Conservation (phyloP, 2,329 filamentous ascomycete species). For the Graphilbum fragrans region DNA sequence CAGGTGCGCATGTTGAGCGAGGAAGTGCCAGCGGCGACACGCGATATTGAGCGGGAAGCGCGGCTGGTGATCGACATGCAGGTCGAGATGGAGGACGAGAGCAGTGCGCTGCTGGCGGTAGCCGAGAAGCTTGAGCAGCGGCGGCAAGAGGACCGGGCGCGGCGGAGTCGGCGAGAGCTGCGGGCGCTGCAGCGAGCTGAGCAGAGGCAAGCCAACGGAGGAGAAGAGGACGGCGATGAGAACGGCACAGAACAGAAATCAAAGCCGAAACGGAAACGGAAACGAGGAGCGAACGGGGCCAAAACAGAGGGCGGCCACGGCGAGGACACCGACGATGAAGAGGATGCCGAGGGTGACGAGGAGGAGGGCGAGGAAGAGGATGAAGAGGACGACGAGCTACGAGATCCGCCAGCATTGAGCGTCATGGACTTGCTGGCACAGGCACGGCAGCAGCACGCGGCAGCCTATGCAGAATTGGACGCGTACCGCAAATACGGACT, state of each 20-base stretch:
- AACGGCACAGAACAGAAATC: not conserved
- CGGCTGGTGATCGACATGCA: slow-evolving; percentile 36
- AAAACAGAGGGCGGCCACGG: slow-evolving; percentile 10
- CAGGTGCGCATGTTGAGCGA: slow-evolving; percentile 23
- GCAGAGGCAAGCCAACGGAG: slow-evolving; percentile 6
- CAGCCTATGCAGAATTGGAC: slow-evolving; percentile 28
- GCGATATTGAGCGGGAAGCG: slow-evolving; percentile 31
- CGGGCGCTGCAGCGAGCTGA: slow-evolving; percentile 1
- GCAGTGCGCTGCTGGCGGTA: slow-evolving; percentile 22
- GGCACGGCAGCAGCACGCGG: slow-evolving; percentile 22
- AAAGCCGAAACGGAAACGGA: not conserved
- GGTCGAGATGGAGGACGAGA: slow-evolving; percentile 37
- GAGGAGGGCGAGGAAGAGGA: slow-evolving; percentile 12
- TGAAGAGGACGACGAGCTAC: slow-evolving; percentile 13
- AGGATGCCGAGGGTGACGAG: slow-evolving; percentile 14
- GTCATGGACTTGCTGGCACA: slow-evolving; percentile 22
- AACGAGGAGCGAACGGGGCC: slow-evolving; percentile 4
- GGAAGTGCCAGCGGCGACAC: slow-evolving; percentile 28
- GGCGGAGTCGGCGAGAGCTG: not conserved
- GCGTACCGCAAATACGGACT: slow-evolving; percentile 36
- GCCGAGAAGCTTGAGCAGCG: slow-evolving; percentile 17
- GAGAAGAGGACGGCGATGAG: slow-evolving; percentile 5
- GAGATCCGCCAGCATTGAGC: slow-evolving; percentile 11
- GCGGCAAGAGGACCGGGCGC: slow-evolving; percentile 10
- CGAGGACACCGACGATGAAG: slow-evolving; percentile 13